Conservation (phyloP, 208 protist genomes). For the Leishmania amazonensis region DNA sequence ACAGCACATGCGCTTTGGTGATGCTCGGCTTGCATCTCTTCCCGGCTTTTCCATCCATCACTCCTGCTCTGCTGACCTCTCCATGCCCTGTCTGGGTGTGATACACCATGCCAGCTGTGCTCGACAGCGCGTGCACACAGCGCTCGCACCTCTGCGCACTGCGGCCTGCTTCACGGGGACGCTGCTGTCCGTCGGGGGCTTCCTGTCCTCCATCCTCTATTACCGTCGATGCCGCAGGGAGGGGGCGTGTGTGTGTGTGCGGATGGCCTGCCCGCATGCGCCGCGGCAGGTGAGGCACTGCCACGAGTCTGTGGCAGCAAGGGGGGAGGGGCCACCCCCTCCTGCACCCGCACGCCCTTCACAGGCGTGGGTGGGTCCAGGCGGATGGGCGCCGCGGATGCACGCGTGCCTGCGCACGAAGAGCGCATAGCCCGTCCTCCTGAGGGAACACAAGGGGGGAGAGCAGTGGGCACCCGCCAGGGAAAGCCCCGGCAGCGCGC, state of each 20-base stretch:
- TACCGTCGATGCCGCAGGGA: neutral
- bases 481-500: neutral
- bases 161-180: too few relatives aligned
- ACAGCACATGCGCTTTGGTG: neutral
- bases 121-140: neutral
- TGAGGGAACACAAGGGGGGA: neutral
- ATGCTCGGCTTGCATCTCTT: neutral
- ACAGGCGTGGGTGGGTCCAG: neutral
- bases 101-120: neutral
- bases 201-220: neutral
- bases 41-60: neutral
- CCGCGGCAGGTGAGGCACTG: neutral
- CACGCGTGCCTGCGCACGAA: neutral
- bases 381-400: too few relatives aligned
- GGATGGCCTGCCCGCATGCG: neutral
- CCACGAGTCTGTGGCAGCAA: neutral
- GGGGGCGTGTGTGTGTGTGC: neutral
- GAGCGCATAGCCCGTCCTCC: neutral
- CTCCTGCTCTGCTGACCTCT: conserved; percentile 11
- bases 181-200: neutral
- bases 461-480: neutral
- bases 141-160: neutral
- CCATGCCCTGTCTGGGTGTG: neutral
- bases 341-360: neutral
- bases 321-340: neutral